Evolutionary conservation across 345 rosid genomes (phyloP), one percentile per base, ranked within the genome.

Genomic region (Anacardium occidentale): DNA sequence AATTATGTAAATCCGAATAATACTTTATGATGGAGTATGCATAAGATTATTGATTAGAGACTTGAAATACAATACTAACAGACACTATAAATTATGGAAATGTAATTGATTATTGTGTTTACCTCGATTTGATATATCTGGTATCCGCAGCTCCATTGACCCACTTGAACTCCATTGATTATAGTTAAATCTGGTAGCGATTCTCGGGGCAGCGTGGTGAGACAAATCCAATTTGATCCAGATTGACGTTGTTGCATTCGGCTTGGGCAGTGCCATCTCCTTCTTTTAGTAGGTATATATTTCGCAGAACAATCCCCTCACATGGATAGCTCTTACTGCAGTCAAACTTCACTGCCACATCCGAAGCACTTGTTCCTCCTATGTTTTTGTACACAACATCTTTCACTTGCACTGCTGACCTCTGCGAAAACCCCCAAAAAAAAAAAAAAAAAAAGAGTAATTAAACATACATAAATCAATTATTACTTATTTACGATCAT

Each of bases 321-420:
- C 97, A 92, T 34, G 97, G 93, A 77, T 82, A 58, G 42, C 22
- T 78, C 61, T 85, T 64, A 51, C 97, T 92, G 80, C 98, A 92
- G 29, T 87, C 74, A 40, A 94, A 82, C 3, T 53, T 80, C 59
- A 94, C 78, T 0, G 97, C 97, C 77, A 84, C 90, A 1, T 85
- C 76, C 0, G 97, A 88, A n/a, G 92, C 86, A 44, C 93, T 90
- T 1, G 92, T 90, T 66, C 97, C 97, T 25, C 64, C 73, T 54
- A 94, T 88, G 81, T 94, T 90, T 77, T 73, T 64, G 81, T 90
- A 94, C 81, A 86, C 71, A 52, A 92, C 97, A 62, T 85, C 82
- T 72, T 69, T 76, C 78, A 94, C 86, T 76, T 89, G 81, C 3
- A 94, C 88, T 1, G 95, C 97, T 0, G 97, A 87, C 24, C 51